A percentile compares a stretch with the other conserved stretches of the same genome.
These are phyloP conservation scores for Tylopilus felleus DNA, from an alignment of 768 basidiomycete species.

Conservation along the genomic window DNA sequence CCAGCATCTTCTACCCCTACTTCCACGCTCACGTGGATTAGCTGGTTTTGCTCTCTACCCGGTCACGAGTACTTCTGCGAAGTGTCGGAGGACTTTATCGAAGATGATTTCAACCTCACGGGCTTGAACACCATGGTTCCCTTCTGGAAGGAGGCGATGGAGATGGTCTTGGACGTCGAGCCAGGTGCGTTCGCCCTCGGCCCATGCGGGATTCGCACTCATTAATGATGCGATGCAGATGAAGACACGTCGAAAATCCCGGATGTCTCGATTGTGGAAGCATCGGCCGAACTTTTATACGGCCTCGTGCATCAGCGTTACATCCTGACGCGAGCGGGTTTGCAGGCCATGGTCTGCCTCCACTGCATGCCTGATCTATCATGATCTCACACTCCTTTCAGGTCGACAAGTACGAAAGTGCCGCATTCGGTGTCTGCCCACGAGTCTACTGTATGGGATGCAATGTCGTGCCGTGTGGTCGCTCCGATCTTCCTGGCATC, in stretches of 20 bases:
- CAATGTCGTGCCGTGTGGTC: conserved; percentile 91
- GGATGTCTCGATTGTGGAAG: conserved; percentile 97
- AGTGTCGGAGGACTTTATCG: conserved; percentile 98
- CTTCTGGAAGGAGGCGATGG: conserved; percentile 99
- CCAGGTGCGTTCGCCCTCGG: conserved; percentile 63
- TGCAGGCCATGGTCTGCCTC: conserved; percentile 83
- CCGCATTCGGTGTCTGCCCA: conserved; percentile 90
- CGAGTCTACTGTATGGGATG: conserved; percentile 89
- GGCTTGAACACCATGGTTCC: conserved; percentile 95
- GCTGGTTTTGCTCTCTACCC: conserved; percentile 92
- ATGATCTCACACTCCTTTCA: conserved; percentile 32
- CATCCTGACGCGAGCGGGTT: conserved; percentile 90
- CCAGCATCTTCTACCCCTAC: conserved; percentile 87
- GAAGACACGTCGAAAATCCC: conserved; percentile 96
- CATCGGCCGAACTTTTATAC: conserved; percentile 95
- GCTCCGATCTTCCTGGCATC: conserved; percentile 91
- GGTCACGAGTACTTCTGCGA: conserved; percentile 99
- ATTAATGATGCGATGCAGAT: conserved; percentile 40
- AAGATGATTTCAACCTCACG: conserved; percentile 98
- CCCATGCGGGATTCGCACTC: conserved; percentile 10
- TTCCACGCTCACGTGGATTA: conserved; percentile 92
- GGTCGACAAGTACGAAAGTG: conserved; percentile 95
- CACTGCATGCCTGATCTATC: conserved; percentile 11
- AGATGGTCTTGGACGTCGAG: conserved; percentile 99
- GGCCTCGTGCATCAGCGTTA: conserved; percentile 97